Evolutionary conservation across 257 asterid genomes (phyloP).

Genomic region (Ajuga chamaepitys): DNA sequence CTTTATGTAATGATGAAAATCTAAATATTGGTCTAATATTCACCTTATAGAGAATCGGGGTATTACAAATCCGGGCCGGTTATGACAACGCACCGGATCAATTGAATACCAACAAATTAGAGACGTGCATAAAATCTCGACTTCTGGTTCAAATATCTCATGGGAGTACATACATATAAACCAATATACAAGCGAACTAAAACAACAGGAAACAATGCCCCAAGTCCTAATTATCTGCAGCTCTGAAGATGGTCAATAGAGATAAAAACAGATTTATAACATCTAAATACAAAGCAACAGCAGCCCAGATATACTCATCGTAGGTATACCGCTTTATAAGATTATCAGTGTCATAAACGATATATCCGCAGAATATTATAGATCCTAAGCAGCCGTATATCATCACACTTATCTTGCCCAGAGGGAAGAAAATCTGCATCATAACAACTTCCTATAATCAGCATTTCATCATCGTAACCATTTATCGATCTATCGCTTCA

Average conservation of each 20-base stretch:
- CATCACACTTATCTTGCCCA: conserved; percentile 35
- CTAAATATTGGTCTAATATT: too few relatives aligned
- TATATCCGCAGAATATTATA: conserved; percentile 47
- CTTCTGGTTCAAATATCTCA: not conserved
- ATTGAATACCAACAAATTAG: not conserved
- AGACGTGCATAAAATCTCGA: not conserved
- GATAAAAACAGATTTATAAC: conserved; percentile 44
- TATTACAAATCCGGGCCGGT: too few relatives aligned
- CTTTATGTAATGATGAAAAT: too few relatives aligned
- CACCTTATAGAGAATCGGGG: too few relatives aligned
- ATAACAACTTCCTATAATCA: not conserved
- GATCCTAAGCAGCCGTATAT: conserved; percentile 46
- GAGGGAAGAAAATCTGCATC: conserved; percentile 48
- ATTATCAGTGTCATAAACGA: conserved; percentile 52
- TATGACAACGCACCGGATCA: not conserved
- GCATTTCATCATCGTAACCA: not conserved
- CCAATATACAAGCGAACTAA: not conserved
- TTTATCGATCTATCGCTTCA: not conserved
- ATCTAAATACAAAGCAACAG: conserved; percentile 44
- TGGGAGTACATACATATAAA: not conserved
- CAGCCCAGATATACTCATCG: conserved; percentile 50
- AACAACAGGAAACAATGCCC: not conserved
- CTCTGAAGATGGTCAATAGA: conserved; percentile 33
- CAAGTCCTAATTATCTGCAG: conserved; percentile 20
- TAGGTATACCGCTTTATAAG: conserved; percentile 46